Evolutionary conservation across 352 stramenopile species (phyloP), one percentile per base, ranked within the genome.

Genomic region (Globisporangium nunn): DNA sequence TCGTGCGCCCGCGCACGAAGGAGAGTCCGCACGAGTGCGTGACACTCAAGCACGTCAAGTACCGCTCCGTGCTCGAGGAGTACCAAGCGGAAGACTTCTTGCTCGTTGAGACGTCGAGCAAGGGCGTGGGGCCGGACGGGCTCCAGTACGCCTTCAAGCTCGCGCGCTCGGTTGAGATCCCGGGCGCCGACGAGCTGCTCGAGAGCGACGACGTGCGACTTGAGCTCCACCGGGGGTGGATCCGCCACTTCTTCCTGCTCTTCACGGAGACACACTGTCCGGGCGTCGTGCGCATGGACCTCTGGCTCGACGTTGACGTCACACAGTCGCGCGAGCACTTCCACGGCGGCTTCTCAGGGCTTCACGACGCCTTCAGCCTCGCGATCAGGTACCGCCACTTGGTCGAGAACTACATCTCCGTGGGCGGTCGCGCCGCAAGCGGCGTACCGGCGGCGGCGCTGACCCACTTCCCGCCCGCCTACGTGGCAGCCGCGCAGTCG

Each of bases 21-120:
- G 70, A 87, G 59, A 75, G 61, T 1, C 78, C 78, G 28, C 79
- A 93, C 62, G 74, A 83, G 46, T 93, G 85, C 66, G 67, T 93
- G 23, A 71, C 76, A 2, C 69, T 90, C 61, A 93, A 93, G 65
- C 79, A 89, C 58, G 75, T 87, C 65, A 87, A 82, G 53, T 87
- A 89, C 64, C 71, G 66, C 10, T 85, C 75, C 18, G 67, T 85
- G 18, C 59, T 85, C 18, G 72, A 83, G 56, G 77, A 77, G 15
- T 65, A 64, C 35, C 67, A 79, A 23, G 74, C 71, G 18, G 79
- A 89, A 51, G 79, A 89, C 49, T 86, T 85, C 35, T 53, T 89
- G 10, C 57, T 89, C 31, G 67, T 87, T 41, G 79, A 89, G 56
- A 80, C 79, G 1, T 64, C 65, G 4, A 75, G 79, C 35, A 69